phyloP scores from a whole-genome alignment of 108 stramenopile genomes.

The Craspedostauros australis region DNA sequence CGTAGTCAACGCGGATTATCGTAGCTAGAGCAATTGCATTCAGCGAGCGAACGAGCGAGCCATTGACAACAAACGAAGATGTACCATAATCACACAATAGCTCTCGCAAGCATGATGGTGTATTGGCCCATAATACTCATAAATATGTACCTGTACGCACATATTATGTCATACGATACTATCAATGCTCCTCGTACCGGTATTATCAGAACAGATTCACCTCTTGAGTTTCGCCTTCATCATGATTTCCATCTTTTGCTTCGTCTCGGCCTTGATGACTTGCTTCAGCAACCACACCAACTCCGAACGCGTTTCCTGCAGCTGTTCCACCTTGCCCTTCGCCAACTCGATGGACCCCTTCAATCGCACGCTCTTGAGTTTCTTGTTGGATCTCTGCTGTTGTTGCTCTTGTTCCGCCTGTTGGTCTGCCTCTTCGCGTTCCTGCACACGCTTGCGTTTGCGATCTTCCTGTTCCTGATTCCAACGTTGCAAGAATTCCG shows the following conservation, averaged over 20 bases:
- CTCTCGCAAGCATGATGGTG: too few relatives aligned
- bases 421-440: constrained; percentile 1
- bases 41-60: too few relatives aligned
- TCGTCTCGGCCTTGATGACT: constrained; percentile 43
- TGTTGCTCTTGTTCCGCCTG: neutral
- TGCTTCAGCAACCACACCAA: constrained; percentile 52
- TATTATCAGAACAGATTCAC: too few relatives aligned
- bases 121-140: too few relatives aligned
- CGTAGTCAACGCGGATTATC: constrained; percentile 94
- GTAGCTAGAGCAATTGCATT: constrained; percentile 52
- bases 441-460: neutral
- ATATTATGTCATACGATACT: too few relatives aligned
- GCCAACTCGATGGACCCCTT: constrained; percentile 22
- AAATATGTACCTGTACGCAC: too few relatives aligned
- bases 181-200: too few relatives aligned
- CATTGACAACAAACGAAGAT: too few relatives aligned
- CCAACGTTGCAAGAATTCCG: too few relatives aligned
- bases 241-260: constrained; percentile 18
- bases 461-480: neutral
- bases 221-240: constrained; percentile 19
- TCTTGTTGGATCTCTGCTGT: constrained; percentile 1
- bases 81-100: too few relatives aligned
- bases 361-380: constrained; percentile 3
- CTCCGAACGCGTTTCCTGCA: constrained; percentile 35
- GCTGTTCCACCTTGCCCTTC: constrained; percentile 25